A percentile compares a stretch with the other conserved stretches of the same genome.
These are phyloP conservation scores for Agarophyton chilense DNA, from an alignment of 23 red algal genomes.

Conservation along the genomic window DNA sequence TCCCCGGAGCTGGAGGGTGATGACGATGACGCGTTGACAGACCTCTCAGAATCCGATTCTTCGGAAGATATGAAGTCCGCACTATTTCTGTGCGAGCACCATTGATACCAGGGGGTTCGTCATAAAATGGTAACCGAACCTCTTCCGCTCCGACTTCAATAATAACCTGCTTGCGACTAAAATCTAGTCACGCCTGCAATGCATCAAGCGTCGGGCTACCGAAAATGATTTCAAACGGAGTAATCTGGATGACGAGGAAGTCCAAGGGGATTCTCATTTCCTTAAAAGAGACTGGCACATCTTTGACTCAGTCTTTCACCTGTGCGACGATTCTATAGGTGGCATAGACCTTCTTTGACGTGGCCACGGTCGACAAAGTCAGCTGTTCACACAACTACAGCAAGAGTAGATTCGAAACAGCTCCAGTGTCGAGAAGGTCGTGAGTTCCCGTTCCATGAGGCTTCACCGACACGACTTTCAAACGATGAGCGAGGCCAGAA, in stretches of 20 bases:
- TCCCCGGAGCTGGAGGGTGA: too few relatives aligned
- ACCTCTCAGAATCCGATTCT: background rate
- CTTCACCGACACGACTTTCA: background rate
- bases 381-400: background rate
- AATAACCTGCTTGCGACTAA: background rate
- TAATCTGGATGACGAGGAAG: background rate
- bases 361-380: background rate
- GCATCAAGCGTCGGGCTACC: background rate
- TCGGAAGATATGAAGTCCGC: background rate
- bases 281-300: background rate
- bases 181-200: background rate
- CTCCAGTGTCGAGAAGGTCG: background rate
- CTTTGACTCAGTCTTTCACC: background rate
- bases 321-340: background rate
- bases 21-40: background rate
- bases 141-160: background rate
- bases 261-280: background rate
- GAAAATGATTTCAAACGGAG: background rate
- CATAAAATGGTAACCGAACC: background rate
- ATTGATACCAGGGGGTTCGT: background rate
- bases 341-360: background rate
- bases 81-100: constrained; percentile 2
- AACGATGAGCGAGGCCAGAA: background rate
- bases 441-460: background rate
- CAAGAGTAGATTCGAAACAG: too few relatives aligned